A percentile compares a stretch with the other conserved stretches of the same genome.
phyloP scores from a whole-genome alignment of 805 yeast species.

The Yamadazyma olivae region DNA sequence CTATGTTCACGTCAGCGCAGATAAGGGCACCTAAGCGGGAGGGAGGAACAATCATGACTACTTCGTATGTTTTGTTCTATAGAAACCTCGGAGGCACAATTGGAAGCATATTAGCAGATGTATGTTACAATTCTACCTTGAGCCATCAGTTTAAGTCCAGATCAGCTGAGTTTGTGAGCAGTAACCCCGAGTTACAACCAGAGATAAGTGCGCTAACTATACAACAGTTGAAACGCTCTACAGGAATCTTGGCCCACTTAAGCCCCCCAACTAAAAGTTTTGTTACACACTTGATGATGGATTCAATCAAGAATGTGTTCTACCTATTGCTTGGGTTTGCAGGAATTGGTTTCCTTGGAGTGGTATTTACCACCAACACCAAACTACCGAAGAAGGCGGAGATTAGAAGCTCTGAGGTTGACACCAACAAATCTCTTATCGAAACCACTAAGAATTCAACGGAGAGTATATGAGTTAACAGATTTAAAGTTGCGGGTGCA shows the following conservation, averaged over 20 bases:
- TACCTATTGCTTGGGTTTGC: constrained; percentile 39
- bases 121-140: constrained; percentile 9
- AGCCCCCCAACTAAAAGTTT: constrained; percentile 20
- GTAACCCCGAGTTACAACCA: too few species aligned
- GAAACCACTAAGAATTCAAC: too few species aligned
- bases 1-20: constrained; percentile 43
- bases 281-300: constrained; percentile 28
- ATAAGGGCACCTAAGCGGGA: constrained; percentile 49
- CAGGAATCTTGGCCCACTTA: constrained; percentile 11
- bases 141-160: too few species aligned
- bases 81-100: constrained; percentile 48
- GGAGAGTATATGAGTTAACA: too few species aligned
- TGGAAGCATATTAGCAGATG: constrained; percentile 23
- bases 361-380: constrained; percentile 35
- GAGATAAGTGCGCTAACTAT: too few species aligned
- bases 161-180: too few species aligned
- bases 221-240: too few species aligned
- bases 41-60: constrained; percentile 48
- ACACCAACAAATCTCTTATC: too few species aligned
- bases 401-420: too few species aligned
- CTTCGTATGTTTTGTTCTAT: constrained; percentile 42
- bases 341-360: constrained; percentile 22
- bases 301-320: constrained; percentile 36
- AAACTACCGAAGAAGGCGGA: constrained; percentile 18
- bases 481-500: too few species aligned